Conservation (phyloP, 371 early-diverging fungal species). For the Homolaphlyctis polyrhiza region DNA sequence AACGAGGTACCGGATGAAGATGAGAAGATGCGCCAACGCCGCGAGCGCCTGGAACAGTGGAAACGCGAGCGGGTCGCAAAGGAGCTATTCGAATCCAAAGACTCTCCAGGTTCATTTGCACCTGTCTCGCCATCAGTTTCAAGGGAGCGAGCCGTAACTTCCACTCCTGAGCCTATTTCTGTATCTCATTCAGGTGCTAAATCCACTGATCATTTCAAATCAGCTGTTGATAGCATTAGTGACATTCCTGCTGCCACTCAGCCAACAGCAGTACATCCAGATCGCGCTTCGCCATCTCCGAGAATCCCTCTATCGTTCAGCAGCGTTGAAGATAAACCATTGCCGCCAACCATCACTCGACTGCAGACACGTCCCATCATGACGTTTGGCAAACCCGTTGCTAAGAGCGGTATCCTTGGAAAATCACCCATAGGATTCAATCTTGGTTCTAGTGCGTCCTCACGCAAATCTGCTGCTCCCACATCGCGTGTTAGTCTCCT, state of each 20-base stretch:
- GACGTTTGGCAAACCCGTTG: background rate
- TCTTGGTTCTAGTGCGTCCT: background rate
- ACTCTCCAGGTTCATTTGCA: slow-evolving; percentile 7
- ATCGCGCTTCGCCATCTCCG: background rate
- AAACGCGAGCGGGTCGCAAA: slow-evolving; percentile 49
- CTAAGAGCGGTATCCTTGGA: background rate
- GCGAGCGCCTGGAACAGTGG: slow-evolving; percentile 72
- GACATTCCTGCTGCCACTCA: slow-evolving; percentile 5
- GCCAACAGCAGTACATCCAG: background rate
- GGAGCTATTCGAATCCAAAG: slow-evolving; percentile 19
- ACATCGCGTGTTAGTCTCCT: background rate
- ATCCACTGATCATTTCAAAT: no score
- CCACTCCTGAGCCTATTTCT: slow-evolving; percentile 39
- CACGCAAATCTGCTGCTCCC: background rate
- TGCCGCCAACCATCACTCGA: background rate
- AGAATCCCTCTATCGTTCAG: background rate
- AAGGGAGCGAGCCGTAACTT: slow-evolving; percentile 14
- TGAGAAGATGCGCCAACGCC: slow-evolving; percentile 60
- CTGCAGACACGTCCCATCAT: background rate
- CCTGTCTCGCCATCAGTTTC: slow-evolving; percentile 2
- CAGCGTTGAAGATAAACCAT: background rate
- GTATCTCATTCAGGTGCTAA: no score
- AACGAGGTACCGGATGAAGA: no score
- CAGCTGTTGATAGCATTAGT: slow-evolving; percentile 29
- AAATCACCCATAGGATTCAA: background rate